Base-by-base conservation (phyloP, 75 land plant species). In the Pinus taeda region DNA sequence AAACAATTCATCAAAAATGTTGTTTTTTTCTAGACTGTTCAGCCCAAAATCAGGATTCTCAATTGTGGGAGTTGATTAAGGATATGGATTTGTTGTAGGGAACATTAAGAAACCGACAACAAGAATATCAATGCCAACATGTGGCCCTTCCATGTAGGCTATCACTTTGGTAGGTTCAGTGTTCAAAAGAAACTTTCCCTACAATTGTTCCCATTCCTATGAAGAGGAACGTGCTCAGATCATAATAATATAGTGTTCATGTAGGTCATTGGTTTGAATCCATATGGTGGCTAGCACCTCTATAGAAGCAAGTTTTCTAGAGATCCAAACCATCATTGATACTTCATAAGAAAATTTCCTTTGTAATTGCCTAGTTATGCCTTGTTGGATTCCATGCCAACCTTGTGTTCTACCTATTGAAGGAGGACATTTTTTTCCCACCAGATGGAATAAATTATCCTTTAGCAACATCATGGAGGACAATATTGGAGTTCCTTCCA, bases 371-470 rank as follows among this genome's bases (percentile, higher is more conserved):
- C 83, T 90, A 67, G 95, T 92, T 63, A 96, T 92, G 56, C 94
- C 97, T 80, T 96, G 99, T 88, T 96, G 88, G 77, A 96, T 89
- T 1, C 99, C 99, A 65, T 96, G 90, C 99, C 99, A 96, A 57
- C 57, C 83, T 73, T 94, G 88, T 53, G 85, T 87, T 4, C 95
- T 87, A 14, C 83, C 78, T n/a, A 85, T 83, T 76, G 93, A 87
- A 55, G 92, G 74, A 57, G 86, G 93, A 87, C 86, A 91, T 66
- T 57, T 76, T 55, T 88, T 88, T 26, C 59, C 92, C 93, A 39
- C 80, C 75, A 26, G 73, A 71, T 42, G 92, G 90, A 73, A 84
- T 74, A 22, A 82, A 73, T 15, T 88, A 89, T 79, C 77, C 81
- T n/a, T 55, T 82, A 80, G 78, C 79, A 9, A 89, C 87, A n/a